These are phyloP conservation scores for Dendryphion nanum DNA, from an alignment of 2,329 filamentous ascomycete species.

Conservation along the genomic window DNA sequence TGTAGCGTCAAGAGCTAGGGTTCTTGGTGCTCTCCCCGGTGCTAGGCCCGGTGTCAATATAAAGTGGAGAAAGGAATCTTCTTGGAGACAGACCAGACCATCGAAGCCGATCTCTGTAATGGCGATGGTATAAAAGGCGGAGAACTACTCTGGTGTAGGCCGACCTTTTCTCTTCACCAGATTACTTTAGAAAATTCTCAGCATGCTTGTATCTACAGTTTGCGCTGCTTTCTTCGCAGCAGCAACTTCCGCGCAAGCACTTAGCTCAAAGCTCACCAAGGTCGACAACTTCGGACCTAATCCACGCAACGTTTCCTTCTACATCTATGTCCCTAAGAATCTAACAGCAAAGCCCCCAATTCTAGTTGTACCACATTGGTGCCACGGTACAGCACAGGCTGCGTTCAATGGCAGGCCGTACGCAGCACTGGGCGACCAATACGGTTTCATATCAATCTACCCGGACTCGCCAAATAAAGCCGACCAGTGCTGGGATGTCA, in stretches of 20 bases:
- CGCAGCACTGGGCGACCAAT: constrained; percentile 27
- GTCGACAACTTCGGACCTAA: constrained; percentile 31
- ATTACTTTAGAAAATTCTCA: no score
- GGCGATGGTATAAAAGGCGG: no score
- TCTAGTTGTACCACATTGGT: constrained; percentile 34
- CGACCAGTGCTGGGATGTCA: constrained; percentile 37
- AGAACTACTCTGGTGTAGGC: no score
- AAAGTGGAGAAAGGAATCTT: no score
- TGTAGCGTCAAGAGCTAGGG: no score
- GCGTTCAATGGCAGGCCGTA: constrained; percentile 29
- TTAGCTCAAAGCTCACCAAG: constrained; percentile 27
- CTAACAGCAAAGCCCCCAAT: constrained; percentile 28
- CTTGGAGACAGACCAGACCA: no score
- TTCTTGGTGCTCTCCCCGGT: no score
- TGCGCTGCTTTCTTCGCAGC: constrained; percentile 13
- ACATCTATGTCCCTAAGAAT: constrained; percentile 32
- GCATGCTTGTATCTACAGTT: constrained; percentile 4
- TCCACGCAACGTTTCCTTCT: constrained; percentile 31
- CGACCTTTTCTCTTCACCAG: no score
- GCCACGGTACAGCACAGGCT: constrained; percentile 29
- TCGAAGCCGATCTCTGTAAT: no score
- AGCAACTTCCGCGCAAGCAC: constrained; percentile 15
- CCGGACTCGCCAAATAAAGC: constrained; percentile 26
- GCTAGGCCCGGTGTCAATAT: no score
- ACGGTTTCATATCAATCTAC: constrained; percentile 37